A percentile compares a stretch with the other conserved stretches of the same genome.
These are phyloP conservation scores for Senna siamea DNA, from an alignment of 306 rosid species.

Conservation along the genomic window DNA sequence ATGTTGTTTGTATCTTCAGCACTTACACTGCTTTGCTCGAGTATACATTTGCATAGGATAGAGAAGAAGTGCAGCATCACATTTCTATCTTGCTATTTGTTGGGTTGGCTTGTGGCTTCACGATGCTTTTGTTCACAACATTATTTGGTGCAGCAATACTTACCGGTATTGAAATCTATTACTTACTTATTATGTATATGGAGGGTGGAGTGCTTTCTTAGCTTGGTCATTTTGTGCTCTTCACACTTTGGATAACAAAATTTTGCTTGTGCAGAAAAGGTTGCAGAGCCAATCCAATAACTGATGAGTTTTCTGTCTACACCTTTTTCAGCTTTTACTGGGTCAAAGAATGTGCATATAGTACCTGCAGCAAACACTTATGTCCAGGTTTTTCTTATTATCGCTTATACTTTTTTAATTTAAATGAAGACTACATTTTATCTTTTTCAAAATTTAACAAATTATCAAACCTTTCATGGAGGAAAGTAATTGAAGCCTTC, in stretches of 20 bases:
- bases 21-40: slow-evolving; percentile 18
- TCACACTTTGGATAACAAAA: slow-evolving; percentile 28
- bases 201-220: slow-evolving; percentile 7
- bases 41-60: slow-evolving; percentile 63
- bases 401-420: slow-evolving; percentile 7
- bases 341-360: slow-evolving; percentile 65
- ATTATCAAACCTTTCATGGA: background rate
- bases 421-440: slow-evolving; percentile 23
- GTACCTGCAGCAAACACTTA: slow-evolving; percentile 86
- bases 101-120: slow-evolving; percentile 76
- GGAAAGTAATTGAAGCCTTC: slow-evolving; percentile 29
- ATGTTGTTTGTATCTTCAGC: slow-evolving; percentile 14
- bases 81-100: slow-evolving; percentile 73
- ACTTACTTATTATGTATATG: background rate
- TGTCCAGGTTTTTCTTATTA: slow-evolving; percentile 67
- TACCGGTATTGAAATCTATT: slow-evolving; percentile 58
- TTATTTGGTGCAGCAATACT: slow-evolving; percentile 72
- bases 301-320: slow-evolving; percentile 43
- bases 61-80: slow-evolving; percentile 81
- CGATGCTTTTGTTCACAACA: slow-evolving; percentile 76
- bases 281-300: slow-evolving; percentile 37
- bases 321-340: slow-evolving; percentile 74
- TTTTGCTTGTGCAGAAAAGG: slow-evolving; percentile 32
- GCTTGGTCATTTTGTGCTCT: slow-evolving; percentile 30
- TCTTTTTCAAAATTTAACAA: slow-evolving; percentile 22